Conservation (phyloP, 2,329 filamentous ascomycete genomes). For the Talaromyces pinophilus region DNA sequence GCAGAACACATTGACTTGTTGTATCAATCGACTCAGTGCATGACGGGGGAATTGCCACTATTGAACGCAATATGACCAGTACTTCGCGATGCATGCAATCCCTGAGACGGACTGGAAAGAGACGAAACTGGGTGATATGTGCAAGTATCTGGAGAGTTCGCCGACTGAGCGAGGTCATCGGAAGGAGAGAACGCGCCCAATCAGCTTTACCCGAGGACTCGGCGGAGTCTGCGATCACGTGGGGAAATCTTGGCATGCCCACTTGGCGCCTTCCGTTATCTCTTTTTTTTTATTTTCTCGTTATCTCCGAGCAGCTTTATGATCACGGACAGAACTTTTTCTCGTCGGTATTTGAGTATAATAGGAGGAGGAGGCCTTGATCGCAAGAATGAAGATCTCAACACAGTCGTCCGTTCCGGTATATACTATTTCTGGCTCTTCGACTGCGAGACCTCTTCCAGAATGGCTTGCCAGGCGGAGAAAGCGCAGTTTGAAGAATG, state of each 20-base stretch:
- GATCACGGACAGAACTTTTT: not conserved
- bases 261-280: constrained; percentile 15
- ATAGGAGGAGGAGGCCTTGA: constrained; percentile 16
- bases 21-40: not conserved
- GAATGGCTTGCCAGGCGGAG: constrained; percentile 92
- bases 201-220: constrained; percentile 20
- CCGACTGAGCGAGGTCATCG: constrained; percentile 18
- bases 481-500: constrained; percentile 88
- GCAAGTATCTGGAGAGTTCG: constrained; percentile 1
- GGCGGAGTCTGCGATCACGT: constrained; percentile 24
- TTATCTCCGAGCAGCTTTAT: constrained; percentile 9
- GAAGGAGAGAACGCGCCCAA: constrained; percentile 21
- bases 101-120: not conserved
- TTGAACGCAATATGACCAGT: not conserved
- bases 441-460: constrained; percentile 81
- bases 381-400: constrained; percentile 49
- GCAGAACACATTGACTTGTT: not conserved
- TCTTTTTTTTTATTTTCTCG: constrained; percentile 29
- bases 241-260: constrained; percentile 22
- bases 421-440: constrained; percentile 91
- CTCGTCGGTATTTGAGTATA: not conserved
- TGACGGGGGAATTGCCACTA: not conserved
- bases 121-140: not conserved
- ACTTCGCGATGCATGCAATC: not conserved
- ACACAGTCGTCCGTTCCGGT: constrained; percentile 80